Conservation (phyloP, 805 yeast genomes). For the Zygosaccharomyces gambellarensis region DNA sequence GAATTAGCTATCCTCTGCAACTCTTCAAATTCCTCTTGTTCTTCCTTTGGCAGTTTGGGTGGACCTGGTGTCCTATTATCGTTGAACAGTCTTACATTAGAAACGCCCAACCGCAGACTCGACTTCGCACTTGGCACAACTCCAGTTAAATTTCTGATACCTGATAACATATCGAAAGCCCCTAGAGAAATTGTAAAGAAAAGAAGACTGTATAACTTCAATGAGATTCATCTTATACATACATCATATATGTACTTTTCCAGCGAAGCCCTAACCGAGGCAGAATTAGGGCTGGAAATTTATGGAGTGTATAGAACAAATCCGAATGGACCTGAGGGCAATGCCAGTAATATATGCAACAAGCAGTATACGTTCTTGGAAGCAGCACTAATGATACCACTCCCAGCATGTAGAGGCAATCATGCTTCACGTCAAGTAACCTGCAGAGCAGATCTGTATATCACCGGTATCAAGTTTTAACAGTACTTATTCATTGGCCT, state of each 20-base stretch:
- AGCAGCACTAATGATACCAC: no score
- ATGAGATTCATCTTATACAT: neutral
- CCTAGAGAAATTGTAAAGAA: neutral
- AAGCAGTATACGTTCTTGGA: neutral
- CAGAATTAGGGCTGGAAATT: neutral
- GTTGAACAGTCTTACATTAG: constrained; percentile 8
- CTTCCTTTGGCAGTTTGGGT: constrained; percentile 33
- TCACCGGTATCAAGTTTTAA: no score
- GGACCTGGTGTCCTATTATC: constrained; percentile 29
- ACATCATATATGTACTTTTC: neutral
- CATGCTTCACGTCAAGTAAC: no score
- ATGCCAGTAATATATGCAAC: neutral
- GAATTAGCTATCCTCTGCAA: constrained; percentile 77
- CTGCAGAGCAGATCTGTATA: no score
- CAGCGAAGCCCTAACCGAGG: neutral
- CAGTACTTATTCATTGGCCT: no score
- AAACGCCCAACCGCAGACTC: neutral
- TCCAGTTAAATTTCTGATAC: neutral
- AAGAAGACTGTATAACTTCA: neutral
- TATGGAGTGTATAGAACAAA: neutral
- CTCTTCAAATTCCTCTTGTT: constrained; percentile 76
- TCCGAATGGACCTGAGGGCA: neutral
- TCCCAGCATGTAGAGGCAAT: no score
- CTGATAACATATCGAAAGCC: neutral
- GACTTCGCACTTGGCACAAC: neutral